phyloP scores from a whole-genome alignment of 139 green algal species.

The Tetraselmis chui region DNA sequence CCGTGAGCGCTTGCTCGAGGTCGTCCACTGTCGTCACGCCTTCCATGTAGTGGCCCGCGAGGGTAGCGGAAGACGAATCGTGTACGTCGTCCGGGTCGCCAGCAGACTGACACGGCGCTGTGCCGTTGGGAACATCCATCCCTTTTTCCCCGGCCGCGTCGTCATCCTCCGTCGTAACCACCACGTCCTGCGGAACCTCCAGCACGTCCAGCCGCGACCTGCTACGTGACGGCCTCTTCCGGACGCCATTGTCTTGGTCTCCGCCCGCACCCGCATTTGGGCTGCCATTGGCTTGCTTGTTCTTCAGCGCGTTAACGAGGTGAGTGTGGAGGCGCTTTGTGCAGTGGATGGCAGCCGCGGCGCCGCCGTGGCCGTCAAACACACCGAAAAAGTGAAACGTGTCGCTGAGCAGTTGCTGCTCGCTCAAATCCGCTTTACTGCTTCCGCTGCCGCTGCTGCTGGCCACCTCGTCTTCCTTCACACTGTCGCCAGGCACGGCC shows the following conservation, averaged over 20 bases:
- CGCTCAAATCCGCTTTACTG: background rate
- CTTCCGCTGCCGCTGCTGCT: background rate
- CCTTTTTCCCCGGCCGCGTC: background rate
- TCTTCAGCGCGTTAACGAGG: slow-evolving; percentile 32
- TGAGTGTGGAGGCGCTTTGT: slow-evolving; percentile 51
- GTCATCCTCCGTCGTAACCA: background rate
- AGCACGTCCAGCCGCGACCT: slow-evolving; percentile 2
- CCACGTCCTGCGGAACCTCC: slow-evolving; percentile 1
- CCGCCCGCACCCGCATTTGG: background rate
- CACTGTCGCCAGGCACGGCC: no score
- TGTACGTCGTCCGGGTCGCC: background rate
- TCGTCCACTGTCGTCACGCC: background rate
- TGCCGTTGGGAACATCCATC: background rate
- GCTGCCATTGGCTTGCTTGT: background rate
- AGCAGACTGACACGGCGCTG: background rate
- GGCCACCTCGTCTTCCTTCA: no score
- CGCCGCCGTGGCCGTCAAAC: slow-evolving; percentile 67
- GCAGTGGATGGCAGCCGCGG: slow-evolving; percentile 54
- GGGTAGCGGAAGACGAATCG: background rate
- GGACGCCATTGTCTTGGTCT: background rate
- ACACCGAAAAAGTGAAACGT: slow-evolving; percentile 73
- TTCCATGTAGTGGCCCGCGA: background rate
- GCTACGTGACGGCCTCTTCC: slow-evolving; percentile 1
- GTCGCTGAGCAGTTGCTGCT: slow-evolving; percentile 21
- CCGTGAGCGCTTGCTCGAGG: slow-evolving; percentile 37